A percentile compares a stretch with the other conserved stretches of the same genome.
Evolutionary conservation across 805 yeast species (phyloP).

Genomic region (Candida succiphila): DNA sequence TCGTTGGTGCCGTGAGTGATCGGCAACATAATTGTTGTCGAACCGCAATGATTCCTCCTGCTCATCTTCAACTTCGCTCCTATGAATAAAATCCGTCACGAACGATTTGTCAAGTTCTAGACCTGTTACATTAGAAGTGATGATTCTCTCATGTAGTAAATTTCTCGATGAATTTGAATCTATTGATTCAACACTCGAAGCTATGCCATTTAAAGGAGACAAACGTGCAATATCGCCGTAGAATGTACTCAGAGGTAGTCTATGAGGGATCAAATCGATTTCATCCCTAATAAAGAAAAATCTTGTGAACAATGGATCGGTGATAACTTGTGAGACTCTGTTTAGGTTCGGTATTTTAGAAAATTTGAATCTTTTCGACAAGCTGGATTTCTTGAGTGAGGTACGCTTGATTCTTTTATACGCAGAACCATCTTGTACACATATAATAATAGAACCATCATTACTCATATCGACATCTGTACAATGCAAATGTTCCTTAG

Average conservation of each 20-base stretch:
- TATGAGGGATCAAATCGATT: conserved; percentile 45
- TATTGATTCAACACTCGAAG: too few species aligned
- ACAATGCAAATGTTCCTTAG: conserved; percentile 44
- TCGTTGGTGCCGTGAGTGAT: too few species aligned
- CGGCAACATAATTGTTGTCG: neutral
- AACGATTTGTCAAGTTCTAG: conserved; percentile 5
- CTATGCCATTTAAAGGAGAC: conserved; percentile 32
- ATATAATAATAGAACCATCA: conserved; percentile 61
- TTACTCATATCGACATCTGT: conserved; percentile 57
- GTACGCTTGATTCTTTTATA: conserved; percentile 33
- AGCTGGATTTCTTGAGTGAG: conserved; percentile 20
- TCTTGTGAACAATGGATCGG: conserved; percentile 56
- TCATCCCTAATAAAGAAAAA: conserved; percentile 64
- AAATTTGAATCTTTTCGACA: conserved; percentile 34
- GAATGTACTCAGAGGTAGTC: conserved; percentile 35
- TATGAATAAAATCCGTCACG: conserved; percentile 7
- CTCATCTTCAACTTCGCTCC: conserved; percentile 2
- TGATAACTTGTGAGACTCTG: conserved; percentile 49
- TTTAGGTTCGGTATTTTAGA: conserved; percentile 43
- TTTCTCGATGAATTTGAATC: too few species aligned
- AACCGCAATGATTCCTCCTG: neutral
- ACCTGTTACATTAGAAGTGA: neutral
- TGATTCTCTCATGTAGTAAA: too few species aligned
- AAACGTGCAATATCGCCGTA: conserved; percentile 42
- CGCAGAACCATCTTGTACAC: conserved; percentile 62